Evolutionary conservation across 306 rosid species (phyloP).

Genomic region (Castanopsis chinensis): DNA sequence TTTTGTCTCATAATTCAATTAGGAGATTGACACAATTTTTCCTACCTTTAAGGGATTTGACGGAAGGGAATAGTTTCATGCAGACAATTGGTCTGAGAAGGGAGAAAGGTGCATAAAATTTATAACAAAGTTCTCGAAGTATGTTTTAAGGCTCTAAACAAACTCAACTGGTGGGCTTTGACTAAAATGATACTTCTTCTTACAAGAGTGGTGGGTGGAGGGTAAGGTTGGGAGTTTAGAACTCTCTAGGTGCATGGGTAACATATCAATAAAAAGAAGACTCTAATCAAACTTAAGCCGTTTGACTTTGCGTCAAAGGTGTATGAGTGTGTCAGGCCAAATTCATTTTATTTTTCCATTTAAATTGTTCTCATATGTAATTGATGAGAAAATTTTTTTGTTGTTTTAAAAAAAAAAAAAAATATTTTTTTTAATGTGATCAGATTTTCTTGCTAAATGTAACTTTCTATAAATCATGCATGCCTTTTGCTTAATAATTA

Average conservation of each 20-base stretch:
- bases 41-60: no score
- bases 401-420: no score
- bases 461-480: conserved; percentile 8
- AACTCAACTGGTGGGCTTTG: neutral
- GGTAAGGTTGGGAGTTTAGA: no score
- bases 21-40: neutral
- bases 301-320: neutral
- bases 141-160: neutral
- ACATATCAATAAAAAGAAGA: no score
- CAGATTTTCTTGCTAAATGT: neutral
- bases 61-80: no score
- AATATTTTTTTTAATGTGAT: neutral
- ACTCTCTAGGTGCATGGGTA: no score
- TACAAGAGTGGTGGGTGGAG: no score
- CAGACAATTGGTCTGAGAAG: neutral
- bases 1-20: neutral
- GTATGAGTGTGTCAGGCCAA: neutral
- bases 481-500: neutral
- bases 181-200: no score
- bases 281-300: neutral
- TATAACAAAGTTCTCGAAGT: neutral
- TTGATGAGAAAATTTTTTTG: neutral
- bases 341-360: neutral
- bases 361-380: neutral
- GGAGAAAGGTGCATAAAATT: neutral